Conservation (phyloP, 257 asterid genomes). For the Solanum chmielewskii region DNA sequence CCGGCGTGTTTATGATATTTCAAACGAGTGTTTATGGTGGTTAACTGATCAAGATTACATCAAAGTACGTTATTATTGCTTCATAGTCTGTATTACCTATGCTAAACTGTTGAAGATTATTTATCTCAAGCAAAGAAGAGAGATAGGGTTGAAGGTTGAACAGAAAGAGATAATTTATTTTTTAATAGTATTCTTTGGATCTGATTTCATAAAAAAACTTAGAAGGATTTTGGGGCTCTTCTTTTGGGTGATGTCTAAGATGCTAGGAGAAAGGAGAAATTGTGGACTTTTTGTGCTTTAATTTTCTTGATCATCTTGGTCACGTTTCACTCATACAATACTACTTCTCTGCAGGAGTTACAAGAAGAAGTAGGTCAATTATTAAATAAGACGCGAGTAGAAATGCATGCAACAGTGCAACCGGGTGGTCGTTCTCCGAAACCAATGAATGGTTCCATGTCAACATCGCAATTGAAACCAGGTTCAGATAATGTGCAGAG, state of each 20-base stretch:
- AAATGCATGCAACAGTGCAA: constrained; percentile 64
- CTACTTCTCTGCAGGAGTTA: constrained; percentile 38
- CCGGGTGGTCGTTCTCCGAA: constrained; percentile 81
- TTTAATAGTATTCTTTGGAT: neutral
- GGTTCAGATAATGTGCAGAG: constrained; percentile 51
- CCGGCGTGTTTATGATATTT: constrained; percentile 66
- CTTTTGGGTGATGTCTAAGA: neutral
- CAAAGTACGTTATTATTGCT: constrained; percentile 46
- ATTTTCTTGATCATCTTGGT: neutral
- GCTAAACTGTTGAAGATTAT: neutral
- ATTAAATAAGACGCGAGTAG: constrained; percentile 40
- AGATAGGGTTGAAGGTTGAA: neutral
- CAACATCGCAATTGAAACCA: constrained; percentile 50
- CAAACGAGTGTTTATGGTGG: constrained; percentile 53
- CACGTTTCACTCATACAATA: neutral
- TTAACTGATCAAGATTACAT: constrained; percentile 68
- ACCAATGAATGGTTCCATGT: constrained; percentile 43
- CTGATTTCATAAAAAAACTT: neutral
- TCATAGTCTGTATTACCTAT: neutral
- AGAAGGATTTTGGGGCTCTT: neutral
- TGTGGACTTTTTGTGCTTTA: neutral
- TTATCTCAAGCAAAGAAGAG: neutral
- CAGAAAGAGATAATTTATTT: neutral
- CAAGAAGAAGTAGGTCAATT: constrained; percentile 74
- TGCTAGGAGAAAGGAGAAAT: neutral